Conservation (phyloP, 768 basidiomycete species). For the Mycena vulgaris region DNA sequence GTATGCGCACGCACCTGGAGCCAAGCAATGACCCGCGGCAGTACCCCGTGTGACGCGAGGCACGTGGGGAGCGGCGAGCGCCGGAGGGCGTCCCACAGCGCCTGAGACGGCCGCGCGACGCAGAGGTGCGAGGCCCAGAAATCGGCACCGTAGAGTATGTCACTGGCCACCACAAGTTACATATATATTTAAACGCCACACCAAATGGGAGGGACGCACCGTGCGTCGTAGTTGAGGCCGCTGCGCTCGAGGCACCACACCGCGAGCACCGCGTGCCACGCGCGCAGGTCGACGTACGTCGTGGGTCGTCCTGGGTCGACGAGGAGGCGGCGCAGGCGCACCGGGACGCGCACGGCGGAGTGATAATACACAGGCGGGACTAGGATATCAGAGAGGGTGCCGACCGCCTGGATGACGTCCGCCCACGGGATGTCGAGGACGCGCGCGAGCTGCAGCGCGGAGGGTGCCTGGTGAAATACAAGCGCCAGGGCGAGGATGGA, state of each 20-base stretch:
- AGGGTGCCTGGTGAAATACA: not conserved
- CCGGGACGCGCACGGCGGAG: not conserved
- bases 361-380: not conserved
- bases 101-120: slow-evolving; percentile 1
- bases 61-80: slow-evolving; percentile 5
- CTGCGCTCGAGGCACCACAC: slow-evolving; percentile 14
- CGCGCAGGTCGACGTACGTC: not conserved
- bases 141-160: slow-evolving; percentile 18
- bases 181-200: not conserved
- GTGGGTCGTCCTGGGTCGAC: not conserved
- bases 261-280: slow-evolving; percentile 16
- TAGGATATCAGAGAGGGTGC: not conserved
- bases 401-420: not conserved
- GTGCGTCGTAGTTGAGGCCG: slow-evolving; percentile 8
- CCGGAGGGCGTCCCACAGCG: slow-evolving; percentile 14
- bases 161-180: not conserved
- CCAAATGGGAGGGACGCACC: not conserved
- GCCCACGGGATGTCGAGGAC: slow-evolving; percentile 3
- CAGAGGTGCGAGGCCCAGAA: slow-evolving; percentile 14
- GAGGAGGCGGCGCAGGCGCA: not conserved
- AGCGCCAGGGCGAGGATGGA: not conserved
- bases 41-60: not conserved
- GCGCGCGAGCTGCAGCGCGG: slow-evolving; percentile 5
- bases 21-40: slow-evolving; percentile 6
- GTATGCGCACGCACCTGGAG: not conserved